phyloP scores from a whole-genome alignment of 371 early-diverging fungal genomes.

The Catenaria anguillulae region DNA sequence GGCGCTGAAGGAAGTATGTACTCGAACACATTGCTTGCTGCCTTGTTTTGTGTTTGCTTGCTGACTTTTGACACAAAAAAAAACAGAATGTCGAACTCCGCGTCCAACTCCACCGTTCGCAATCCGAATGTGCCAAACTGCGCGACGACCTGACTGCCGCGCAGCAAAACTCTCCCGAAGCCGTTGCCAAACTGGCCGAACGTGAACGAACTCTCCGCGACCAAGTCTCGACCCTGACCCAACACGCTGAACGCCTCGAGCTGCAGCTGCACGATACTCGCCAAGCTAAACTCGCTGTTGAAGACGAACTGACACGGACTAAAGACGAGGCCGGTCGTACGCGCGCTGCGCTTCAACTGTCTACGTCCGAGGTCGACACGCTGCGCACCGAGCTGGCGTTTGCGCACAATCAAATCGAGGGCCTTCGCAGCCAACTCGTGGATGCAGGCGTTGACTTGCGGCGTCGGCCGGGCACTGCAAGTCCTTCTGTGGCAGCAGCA shows the following conservation, averaged over 20 bases:
- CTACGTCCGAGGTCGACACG: neutral
- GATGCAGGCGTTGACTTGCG: neutral
- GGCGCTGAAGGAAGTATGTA: constrained; percentile 19
- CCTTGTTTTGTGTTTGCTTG: constrained; percentile 25
- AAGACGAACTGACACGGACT: neutral
- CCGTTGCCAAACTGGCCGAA: constrained; percentile 25
- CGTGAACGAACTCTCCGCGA: constrained; percentile 22
- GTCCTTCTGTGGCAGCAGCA: too few species aligned
- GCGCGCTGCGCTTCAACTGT: neutral
- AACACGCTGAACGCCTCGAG: neutral
- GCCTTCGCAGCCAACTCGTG: neutral
- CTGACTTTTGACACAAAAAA: constrained; percentile 9
- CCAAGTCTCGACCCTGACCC: constrained; percentile 7
- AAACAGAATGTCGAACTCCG: constrained; percentile 41
- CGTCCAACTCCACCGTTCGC: constrained; percentile 29
- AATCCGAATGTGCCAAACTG: constrained; percentile 29
- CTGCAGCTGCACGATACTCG: neutral
- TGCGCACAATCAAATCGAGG: neutral
- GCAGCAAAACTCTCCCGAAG: constrained; percentile 23
- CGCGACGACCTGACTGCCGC: neutral
- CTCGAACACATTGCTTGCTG: too few species aligned
- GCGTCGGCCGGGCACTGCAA: too few species aligned
- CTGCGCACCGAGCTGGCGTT: neutral
- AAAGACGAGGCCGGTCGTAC: neutral
- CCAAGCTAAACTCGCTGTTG: neutral